phyloP scores from a whole-genome alignment of 257 asterid species.

The Salvia miltiorrhiza region DNA sequence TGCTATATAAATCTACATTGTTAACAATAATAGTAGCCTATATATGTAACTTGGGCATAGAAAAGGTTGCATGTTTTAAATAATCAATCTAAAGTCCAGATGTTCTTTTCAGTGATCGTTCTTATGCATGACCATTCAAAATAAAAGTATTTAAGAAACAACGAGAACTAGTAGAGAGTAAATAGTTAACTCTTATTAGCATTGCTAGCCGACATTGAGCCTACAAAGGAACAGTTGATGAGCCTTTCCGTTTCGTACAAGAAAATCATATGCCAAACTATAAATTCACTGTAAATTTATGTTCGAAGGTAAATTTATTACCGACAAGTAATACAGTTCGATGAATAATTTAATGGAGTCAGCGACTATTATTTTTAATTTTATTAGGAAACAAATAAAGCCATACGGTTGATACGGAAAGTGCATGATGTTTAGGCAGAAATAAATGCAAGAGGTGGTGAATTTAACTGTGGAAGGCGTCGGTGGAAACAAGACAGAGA shows the following conservation, averaged over 20 bases:
- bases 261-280: not conserved
- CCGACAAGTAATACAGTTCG: not conserved
- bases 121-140: too few relatives aligned
- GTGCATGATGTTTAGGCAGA: conserved; percentile 18
- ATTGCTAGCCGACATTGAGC: not conserved
- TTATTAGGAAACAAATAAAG: not conserved
- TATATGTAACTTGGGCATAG: too few relatives aligned
- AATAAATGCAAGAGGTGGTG: conserved; percentile 40
- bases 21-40: too few relatives aligned
- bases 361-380: too few relatives aligned
- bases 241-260: not conserved
- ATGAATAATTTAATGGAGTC: not conserved
- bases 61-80: too few relatives aligned
- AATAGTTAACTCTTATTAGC: too few relatives aligned
- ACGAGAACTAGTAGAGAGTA: too few relatives aligned
- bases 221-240: not conserved
- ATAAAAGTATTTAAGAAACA: too few relatives aligned
- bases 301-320: not conserved
- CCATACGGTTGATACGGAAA: conserved; percentile 51
- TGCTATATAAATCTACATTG: too few relatives aligned
- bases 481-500: conserved; percentile 42
- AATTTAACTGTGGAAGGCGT: conserved; percentile 33
- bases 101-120: too few relatives aligned
- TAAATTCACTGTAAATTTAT: not conserved
- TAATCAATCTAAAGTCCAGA: too few relatives aligned